phyloP scores from a whole-genome alignment of 306 rosid species.

The Citrullus mucosospermus region DNA sequence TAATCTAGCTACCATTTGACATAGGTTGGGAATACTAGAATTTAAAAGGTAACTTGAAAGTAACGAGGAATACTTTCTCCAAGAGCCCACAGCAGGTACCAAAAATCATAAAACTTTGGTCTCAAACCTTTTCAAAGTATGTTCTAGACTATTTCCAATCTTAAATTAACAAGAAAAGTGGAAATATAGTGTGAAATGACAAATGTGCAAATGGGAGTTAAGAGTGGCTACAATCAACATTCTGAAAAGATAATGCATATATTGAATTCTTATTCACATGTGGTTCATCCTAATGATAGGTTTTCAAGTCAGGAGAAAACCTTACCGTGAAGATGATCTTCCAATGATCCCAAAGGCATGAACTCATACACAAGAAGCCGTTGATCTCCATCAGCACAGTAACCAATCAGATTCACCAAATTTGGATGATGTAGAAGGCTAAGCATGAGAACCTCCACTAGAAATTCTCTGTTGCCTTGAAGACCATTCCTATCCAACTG shows the following conservation, averaged over 20 bases:
- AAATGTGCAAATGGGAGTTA: neutral
- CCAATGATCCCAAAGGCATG: conserved; percentile 75
- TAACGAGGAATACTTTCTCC: neutral
- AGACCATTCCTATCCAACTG: conserved; percentile 90
- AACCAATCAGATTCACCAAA: conserved; percentile 74
- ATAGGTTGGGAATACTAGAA: neutral
- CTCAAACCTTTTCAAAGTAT: neutral
- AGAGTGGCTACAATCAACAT: neutral
- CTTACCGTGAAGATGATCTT: conserved; percentile 83
- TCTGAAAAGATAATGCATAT: neutral
- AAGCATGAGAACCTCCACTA: conserved; percentile 92
- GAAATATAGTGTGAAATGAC: neutral
- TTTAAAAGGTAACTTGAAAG: neutral
- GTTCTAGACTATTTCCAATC: neutral
- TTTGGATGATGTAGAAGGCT: conserved; percentile 84
- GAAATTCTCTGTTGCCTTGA: conserved; percentile 87
- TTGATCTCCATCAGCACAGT: conserved; percentile 92
- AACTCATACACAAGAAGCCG: conserved; percentile 89
- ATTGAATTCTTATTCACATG: neutral
- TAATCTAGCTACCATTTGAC: neutral
- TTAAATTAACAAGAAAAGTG: neutral
- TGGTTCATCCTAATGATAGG: neutral
- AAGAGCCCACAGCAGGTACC: neutral
- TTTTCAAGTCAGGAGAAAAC: conserved; percentile 3
- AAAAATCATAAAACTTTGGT: neutral